These are phyloP conservation scores for Hagleromyces aurorensis DNA, from an alignment of 805 yeast genomes.

Conservation along the genomic window DNA sequence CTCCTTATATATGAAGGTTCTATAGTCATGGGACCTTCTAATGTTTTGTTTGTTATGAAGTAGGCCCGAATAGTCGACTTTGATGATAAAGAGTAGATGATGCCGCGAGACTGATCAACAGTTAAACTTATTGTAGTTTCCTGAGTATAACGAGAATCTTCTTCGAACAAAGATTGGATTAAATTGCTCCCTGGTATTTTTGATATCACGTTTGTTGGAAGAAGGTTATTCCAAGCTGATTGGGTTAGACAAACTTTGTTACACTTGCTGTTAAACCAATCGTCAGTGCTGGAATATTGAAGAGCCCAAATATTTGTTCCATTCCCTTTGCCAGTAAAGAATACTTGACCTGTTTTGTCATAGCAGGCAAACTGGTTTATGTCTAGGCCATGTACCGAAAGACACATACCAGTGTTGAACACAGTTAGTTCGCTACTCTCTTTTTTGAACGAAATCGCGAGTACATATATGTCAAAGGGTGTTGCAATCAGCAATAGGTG, in stretches of 20 bases:
- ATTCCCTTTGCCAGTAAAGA: constrained; percentile 74
- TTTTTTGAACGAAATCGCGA: constrained; percentile 54
- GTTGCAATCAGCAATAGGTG: constrained; percentile 73
- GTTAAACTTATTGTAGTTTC: constrained; percentile 59
- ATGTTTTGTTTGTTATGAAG: constrained; percentile 37
- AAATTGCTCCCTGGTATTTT: constrained; percentile 33
- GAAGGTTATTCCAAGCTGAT: constrained; percentile 45
- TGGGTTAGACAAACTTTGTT: constrained; percentile 77
- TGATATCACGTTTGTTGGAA: constrained; percentile 36
- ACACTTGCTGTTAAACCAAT: constrained; percentile 81
- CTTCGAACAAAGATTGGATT: constrained; percentile 32
- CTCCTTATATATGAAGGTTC: constrained; percentile 33
- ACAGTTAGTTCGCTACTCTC: constrained; percentile 48
- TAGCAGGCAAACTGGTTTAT: constrained; percentile 55
- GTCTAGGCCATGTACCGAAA: constrained; percentile 70
- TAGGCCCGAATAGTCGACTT: constrained; percentile 78
- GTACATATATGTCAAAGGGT: constrained; percentile 64
- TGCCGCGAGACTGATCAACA: constrained; percentile 69
- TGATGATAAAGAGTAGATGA: constrained; percentile 75
- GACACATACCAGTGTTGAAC: constrained; percentile 75
- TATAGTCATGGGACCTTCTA: constrained; percentile 36
- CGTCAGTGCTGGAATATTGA: constrained; percentile 71
- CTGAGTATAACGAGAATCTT: constrained; percentile 31
- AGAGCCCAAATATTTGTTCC: constrained; percentile 82
- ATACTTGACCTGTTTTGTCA: constrained; percentile 65